phyloP scores from a whole-genome alignment of 176 grass and related monocot genomes.

The Avena sativa region DNA sequence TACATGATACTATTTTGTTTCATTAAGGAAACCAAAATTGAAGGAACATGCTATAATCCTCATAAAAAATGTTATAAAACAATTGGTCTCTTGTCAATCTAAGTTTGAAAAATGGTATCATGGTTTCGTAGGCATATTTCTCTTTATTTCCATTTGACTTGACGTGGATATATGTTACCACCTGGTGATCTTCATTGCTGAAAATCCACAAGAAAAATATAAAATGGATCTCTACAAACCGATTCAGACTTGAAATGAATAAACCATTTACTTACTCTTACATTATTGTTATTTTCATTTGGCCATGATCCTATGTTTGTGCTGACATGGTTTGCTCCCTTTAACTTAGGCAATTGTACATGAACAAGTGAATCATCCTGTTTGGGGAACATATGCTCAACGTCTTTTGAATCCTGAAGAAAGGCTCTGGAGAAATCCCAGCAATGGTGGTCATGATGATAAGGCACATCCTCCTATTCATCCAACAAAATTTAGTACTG shows the following conservation, averaged over 20 bases:
- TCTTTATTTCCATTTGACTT: conserved; percentile 31
- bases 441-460: conserved; percentile 95
- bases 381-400: conserved; percentile 87
- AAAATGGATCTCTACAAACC: not conserved
- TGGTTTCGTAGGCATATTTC: not conserved
- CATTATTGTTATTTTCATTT: conserved; percentile 13
- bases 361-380: conserved; percentile 75
- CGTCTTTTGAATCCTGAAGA: conserved; percentile 77
- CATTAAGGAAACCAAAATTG: not conserved
- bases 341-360: conserved; percentile 67
- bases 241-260: conserved; percentile 2
- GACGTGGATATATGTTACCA: conserved; percentile 1
- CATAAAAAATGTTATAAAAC: conserved; percentile 30
- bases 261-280: conserved; percentile 16
- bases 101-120: conserved; percentile 4
- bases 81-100: conserved; percentile 3
- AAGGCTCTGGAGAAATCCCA: conserved; percentile 94
- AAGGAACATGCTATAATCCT: conserved; percentile 30
- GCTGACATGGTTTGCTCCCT: conserved; percentile 35
- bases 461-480: conserved; percentile 98
- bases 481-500: conserved; percentile 81
- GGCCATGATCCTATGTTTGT: conserved; percentile 12
- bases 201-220: conserved; percentile 30
- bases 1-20: too few relatives aligned
- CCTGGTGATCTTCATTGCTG: conserved; percentile 16